phyloP scores from a whole-genome alignment of 331 rosid genomes.

The Erythrophleum ivorense region DNA sequence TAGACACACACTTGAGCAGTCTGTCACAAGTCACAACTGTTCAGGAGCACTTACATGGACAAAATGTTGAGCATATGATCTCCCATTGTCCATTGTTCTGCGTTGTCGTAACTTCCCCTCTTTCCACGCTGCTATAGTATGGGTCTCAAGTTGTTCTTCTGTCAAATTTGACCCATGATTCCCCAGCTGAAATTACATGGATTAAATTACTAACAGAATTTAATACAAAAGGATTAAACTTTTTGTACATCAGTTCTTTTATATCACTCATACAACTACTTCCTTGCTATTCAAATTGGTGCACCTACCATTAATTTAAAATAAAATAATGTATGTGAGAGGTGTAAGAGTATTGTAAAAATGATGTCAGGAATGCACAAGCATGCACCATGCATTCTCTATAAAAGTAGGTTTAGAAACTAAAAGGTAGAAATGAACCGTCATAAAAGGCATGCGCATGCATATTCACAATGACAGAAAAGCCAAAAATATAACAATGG shows the following conservation, averaged over 20 bases:
- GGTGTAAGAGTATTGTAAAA: background rate
- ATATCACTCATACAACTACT: background rate
- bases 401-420: constrained; percentile 33
- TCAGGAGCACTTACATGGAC: constrained; percentile 66
- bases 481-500: constrained; percentile 23
- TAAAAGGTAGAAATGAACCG: constrained; percentile 26
- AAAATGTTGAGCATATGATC: constrained; percentile 51
- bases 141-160: constrained; percentile 88
- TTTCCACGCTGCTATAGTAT: constrained; percentile 91
- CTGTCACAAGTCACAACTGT: constrained; percentile 26
- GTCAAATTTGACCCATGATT: constrained; percentile 78
- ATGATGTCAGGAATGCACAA: background rate
- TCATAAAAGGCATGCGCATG: constrained; percentile 12
- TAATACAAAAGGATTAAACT: background rate
- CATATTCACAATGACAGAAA: constrained; percentile 29
- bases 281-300: background rate
- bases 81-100: constrained; percentile 57
- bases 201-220: constrained; percentile 29
- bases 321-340: background rate
- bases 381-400: constrained; percentile 34
- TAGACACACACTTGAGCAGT: background rate
- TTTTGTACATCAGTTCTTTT: background rate
- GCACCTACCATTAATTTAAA: background rate
- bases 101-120: constrained; percentile 62
- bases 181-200: constrained; percentile 70